phyloP scores from a whole-genome alignment of 2,329 filamentous ascomycete species.

The Ilyonectria destructans region DNA sequence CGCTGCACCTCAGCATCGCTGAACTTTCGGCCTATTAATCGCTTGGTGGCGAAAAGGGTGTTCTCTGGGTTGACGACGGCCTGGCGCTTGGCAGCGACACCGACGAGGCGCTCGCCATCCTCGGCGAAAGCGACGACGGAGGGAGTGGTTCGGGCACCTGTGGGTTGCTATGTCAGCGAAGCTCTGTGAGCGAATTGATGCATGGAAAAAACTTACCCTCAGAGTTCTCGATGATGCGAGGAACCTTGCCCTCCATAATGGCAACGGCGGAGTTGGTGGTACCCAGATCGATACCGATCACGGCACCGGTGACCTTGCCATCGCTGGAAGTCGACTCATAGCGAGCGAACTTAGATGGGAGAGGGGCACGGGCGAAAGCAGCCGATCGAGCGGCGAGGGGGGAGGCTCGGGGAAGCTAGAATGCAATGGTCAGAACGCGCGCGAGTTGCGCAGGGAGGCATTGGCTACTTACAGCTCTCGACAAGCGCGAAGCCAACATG shows the following conservation, averaged over 20 bases:
- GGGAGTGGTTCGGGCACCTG: conserved; percentile 63
- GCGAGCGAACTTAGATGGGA: conserved; percentile 82
- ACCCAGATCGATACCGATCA: conserved; percentile 98
- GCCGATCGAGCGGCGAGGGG: conserved; percentile 79
- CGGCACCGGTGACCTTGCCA: conserved; percentile 90
- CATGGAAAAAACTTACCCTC: conserved; percentile 75
- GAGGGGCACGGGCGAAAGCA: conserved; percentile 77
- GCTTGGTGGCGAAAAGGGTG: conserved; percentile 98
- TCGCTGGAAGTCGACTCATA: conserved; percentile 77
- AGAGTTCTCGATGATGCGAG: conserved; percentile 97
- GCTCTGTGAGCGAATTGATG: conserved; percentile 28
- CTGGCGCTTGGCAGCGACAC: conserved; percentile 98
- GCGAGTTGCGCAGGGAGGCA: conserved; percentile 17
- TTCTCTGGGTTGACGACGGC: conserved; percentile 99
- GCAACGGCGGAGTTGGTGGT: conserved; percentile 99
- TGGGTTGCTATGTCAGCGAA: conserved; percentile 25
- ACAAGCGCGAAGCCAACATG: conserved; percentile 82
- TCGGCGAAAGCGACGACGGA: conserved; percentile 97
- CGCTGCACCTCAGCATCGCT: conserved; percentile 94
- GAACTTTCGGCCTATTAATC: conserved; percentile 98
- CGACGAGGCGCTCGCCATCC: conserved; percentile 95
- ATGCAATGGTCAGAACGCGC: conserved; percentile 38
- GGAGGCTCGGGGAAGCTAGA: conserved; percentile 83
- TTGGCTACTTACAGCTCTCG: conserved; percentile 78
- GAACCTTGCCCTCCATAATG: conserved; percentile 96